Conservation (phyloP, 2,329 filamentous ascomycete species). For the Amauroascus verrucosus region DNA sequence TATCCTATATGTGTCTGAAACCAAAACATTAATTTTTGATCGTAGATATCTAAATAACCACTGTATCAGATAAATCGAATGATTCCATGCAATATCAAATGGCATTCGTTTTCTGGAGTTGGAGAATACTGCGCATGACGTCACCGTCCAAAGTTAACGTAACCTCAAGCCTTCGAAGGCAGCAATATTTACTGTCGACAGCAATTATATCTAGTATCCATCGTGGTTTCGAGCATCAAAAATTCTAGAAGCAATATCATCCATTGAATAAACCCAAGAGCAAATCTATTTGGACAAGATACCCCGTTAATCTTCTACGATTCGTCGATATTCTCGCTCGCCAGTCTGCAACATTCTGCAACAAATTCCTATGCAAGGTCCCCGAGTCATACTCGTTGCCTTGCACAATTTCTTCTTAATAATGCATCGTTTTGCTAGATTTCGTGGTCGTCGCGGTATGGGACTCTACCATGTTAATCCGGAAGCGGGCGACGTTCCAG, state of each 20-base stretch:
- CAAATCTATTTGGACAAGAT: not conserved
- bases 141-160: not conserved
- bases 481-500: not conserved
- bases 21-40: no score
- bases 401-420: not conserved
- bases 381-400: not conserved
- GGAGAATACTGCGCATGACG: not conserved
- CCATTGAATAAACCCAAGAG: not conserved
- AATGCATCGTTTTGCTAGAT: not conserved
- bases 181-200: not conserved
- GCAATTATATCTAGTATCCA: not conserved
- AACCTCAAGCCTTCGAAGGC: not conserved
- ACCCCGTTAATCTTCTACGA: no score
- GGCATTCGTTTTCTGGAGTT: no score
- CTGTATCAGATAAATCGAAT: no score
- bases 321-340: no score
- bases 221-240: not conserved
- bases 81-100: no score
- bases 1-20: no score
- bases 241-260: not conserved
- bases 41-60: no score
- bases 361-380: no score
- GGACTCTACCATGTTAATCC: slow-evolving; percentile 3
- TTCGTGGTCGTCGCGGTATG: not conserved
- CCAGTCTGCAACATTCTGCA: no score